phyloP scores from a whole-genome alignment of 2,329 filamentous ascomycete genomes.

The Myriosclerotinia curreyana region DNA sequence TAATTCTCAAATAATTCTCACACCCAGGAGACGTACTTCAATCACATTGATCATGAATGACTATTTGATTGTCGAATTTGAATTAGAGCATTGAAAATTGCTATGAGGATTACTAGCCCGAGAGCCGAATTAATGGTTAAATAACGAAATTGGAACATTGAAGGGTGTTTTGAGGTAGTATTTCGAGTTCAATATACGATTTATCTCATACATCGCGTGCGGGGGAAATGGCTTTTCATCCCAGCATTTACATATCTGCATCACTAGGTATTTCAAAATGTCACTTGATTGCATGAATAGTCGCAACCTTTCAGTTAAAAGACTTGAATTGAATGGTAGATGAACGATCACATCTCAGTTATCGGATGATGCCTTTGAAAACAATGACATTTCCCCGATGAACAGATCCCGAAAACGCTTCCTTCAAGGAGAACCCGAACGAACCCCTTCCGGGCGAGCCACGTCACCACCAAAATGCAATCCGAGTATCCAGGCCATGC shows the following conservation, averaged over 20 bases:
- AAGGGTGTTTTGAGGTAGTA: no score
- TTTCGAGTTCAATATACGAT: no score
- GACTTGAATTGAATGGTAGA: neutral
- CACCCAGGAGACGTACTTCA: no score
- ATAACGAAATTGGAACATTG: no score
- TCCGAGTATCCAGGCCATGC: neutral
- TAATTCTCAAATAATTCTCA: no score
- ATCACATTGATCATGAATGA: no score
- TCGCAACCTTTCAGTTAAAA: neutral
- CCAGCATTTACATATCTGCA: constrained; percentile 3
- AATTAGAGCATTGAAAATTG: no score
- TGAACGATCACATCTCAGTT: neutral
- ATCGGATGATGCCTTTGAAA: constrained; percentile 2
- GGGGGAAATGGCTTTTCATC: neutral
- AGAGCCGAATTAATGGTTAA: no score
- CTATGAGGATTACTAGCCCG: no score
- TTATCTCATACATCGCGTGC: no score
- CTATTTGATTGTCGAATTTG: no score
- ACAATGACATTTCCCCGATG: neutral
- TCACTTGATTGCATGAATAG: constrained; percentile 1
- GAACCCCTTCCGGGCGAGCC: neutral
- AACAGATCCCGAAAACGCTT: neutral
- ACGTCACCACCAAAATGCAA: neutral
- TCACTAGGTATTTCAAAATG: neutral
- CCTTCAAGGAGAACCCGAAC: neutral